Evolutionary conservation across 2,329 filamentous ascomycete genomes (phyloP).

Genomic region (Metarhizium guizhouense): DNA sequence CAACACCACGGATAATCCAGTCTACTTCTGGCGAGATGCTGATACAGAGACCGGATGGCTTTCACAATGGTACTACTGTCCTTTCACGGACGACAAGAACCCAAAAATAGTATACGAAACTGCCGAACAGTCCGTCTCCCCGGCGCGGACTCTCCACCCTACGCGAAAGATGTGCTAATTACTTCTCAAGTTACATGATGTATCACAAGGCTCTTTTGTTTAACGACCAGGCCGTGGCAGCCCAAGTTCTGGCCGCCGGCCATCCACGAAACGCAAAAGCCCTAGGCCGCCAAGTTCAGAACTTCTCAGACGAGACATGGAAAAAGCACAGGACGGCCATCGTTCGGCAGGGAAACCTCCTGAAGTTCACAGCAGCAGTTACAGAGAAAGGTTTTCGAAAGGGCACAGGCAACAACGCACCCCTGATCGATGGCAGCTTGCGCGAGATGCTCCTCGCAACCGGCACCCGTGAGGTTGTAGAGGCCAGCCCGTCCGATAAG

Average conservation of each 20-base stretch:
- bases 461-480: no score
- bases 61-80: conserved; percentile 52
- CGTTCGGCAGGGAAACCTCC: no score
- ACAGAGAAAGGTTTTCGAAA: no score
- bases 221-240: conserved; percentile 32
- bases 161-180: no score
- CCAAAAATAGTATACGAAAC: conserved; percentile 33
- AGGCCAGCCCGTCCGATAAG: no score
- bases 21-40: conserved; percentile 42
- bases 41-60: conserved; percentile 43
- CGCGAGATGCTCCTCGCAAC: no score
- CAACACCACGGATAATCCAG: background rate
- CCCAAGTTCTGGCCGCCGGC: conserved; percentile 36
- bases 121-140: conserved; percentile 37
- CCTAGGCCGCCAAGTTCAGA: conserved; percentile 45
- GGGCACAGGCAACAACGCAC: no score
- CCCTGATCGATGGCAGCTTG: no score
- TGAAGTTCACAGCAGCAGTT: no score
- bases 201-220: conserved; percentile 25
- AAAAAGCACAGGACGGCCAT: conserved; percentile 9
- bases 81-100: conserved; percentile 34
- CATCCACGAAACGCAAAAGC: conserved; percentile 39
- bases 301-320: conserved; percentile 46
- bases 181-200: no score
- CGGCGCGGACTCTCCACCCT: conserved; percentile 9